Conservation (phyloP, 179 eudicot genomes). For the Corrigiola litoralis region DNA sequence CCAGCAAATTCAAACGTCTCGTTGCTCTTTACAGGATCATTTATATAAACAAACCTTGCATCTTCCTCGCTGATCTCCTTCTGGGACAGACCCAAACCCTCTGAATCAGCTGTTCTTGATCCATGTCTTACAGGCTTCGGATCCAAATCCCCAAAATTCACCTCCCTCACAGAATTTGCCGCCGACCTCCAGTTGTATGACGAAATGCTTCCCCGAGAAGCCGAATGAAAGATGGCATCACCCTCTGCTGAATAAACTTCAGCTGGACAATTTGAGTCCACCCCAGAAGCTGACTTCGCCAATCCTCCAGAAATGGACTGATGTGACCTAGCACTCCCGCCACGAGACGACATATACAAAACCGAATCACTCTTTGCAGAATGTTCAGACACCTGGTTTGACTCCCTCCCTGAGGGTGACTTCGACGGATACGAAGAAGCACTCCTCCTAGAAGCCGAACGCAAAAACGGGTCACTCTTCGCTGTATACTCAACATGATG, state of each 20-base stretch:
- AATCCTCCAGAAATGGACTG: slow-evolving; percentile 34
- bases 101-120: slow-evolving; percentile 68
- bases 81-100: slow-evolving; percentile 61
- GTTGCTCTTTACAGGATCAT: slow-evolving; percentile 75
- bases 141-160: slow-evolving; percentile 50
- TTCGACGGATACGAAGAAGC: slow-evolving; percentile 16
- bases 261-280: slow-evolving; percentile 31
- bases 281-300: slow-evolving; percentile 26
- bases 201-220: slow-evolving; percentile 27
- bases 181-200: slow-evolving; percentile 21
- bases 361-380: slow-evolving; percentile 25
- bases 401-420: slow-evolving; percentile 38
- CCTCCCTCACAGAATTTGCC: slow-evolving; percentile 51
- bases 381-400: slow-evolving; percentile 22
- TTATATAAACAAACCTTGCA: slow-evolving; percentile 72
- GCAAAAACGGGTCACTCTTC: slow-evolving; percentile 13
- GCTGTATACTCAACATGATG: slow-evolving; percentile 5
- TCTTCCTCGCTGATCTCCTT: slow-evolving; percentile 86
- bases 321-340: slow-evolving; percentile 49
- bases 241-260: slow-evolving; percentile 18
- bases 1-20: slow-evolving; percentile 79
- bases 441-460: slow-evolving; percentile 23
- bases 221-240: slow-evolving; percentile 16
- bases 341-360: slow-evolving; percentile 38
- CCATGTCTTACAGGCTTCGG: slow-evolving; percentile 57